Percentiles rank a stretch among this genome's conserved stretches.
Conservation (phyloP, 163 green algal genomes). For the Coccomyxa subellipsoidea region DNA sequence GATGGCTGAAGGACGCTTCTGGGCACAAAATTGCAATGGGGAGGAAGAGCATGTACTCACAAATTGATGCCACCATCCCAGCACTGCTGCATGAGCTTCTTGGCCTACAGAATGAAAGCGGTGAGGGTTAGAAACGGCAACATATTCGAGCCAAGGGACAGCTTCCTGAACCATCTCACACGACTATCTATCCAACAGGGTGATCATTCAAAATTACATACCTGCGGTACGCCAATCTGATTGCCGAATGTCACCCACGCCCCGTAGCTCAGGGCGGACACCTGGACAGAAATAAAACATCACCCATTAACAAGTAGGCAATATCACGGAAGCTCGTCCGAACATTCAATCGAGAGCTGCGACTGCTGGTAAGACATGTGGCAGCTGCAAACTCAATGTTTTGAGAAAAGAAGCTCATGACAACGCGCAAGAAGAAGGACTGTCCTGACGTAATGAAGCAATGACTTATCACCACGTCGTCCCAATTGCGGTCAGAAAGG, state of each 20-base stretch:
- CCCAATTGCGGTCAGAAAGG: not conserved
- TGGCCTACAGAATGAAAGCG: constrained; percentile 51
- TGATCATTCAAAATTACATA: not conserved
- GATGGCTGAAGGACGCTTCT: too few relatives aligned
- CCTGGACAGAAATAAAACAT: constrained; percentile 35
- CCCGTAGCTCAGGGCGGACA: constrained; percentile 62
- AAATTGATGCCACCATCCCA: constrained; percentile 29
- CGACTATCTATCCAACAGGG: too few relatives aligned
- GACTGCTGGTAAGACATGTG: too few relatives aligned
- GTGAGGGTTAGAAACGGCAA: too few relatives aligned
- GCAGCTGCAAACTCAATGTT: too few relatives aligned
- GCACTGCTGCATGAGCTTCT: constrained; percentile 54
- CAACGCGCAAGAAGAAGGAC: too few relatives aligned
- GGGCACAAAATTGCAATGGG: too few relatives aligned
- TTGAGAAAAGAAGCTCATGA: too few relatives aligned
- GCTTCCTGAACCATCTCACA: too few relatives aligned
- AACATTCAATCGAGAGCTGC: not conserved
- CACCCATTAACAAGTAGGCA: not conserved
- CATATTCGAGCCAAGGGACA: too few relatives aligned
- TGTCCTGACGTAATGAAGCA: not conserved
- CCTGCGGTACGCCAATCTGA: constrained; percentile 28
- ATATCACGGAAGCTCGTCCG: not conserved
- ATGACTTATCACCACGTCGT: not conserved
- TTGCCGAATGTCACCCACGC: constrained; percentile 68
- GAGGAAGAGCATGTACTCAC: too few relatives aligned